Percentiles rank a stretch among this genome's conserved stretches.
phyloP scores from a whole-genome alignment of 306 rosid genomes.

The Prinsepia uniflora region DNA sequence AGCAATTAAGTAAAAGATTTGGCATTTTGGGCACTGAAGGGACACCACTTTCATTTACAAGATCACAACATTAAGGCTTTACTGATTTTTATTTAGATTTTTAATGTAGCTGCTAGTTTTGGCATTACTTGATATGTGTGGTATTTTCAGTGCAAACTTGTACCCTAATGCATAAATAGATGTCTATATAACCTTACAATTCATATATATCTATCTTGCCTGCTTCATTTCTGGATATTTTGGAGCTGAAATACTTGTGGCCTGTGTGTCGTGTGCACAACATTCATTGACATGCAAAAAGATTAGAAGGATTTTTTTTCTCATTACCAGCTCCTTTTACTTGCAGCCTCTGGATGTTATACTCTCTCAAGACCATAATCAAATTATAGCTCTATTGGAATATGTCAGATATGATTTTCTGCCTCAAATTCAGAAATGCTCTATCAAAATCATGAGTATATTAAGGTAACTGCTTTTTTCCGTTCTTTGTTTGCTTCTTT shows the following conservation, averaged over 20 bases:
- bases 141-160: no score
- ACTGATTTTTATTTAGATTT: not conserved
- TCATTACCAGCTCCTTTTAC: conserved; percentile 14
- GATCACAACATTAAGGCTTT: not conserved
- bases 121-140: not conserved
- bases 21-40: no score
- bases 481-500: conserved; percentile 24
- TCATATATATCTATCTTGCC: not conserved
- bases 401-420: conserved; percentile 91
- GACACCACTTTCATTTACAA: not conserved
- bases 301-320: conserved; percentile 3
- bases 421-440: conserved; percentile 80
- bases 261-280: not conserved
- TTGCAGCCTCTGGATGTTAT: conserved; percentile 92
- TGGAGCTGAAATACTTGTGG: not conserved
- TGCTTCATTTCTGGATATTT: not conserved
- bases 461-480: conserved; percentile 53
- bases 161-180: not conserved
- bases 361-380: conserved; percentile 91
- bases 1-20: not conserved
- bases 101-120: not conserved
- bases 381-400: conserved; percentile 84
- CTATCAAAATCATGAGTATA: conserved; percentile 92
- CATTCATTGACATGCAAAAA: not conserved
- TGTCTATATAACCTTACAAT: not conserved